Percentiles rank a stretch among this genome's conserved stretches.
phyloP scores from a whole-genome alignment of 805 yeast species.

The Saturnispora halmiae region DNA sequence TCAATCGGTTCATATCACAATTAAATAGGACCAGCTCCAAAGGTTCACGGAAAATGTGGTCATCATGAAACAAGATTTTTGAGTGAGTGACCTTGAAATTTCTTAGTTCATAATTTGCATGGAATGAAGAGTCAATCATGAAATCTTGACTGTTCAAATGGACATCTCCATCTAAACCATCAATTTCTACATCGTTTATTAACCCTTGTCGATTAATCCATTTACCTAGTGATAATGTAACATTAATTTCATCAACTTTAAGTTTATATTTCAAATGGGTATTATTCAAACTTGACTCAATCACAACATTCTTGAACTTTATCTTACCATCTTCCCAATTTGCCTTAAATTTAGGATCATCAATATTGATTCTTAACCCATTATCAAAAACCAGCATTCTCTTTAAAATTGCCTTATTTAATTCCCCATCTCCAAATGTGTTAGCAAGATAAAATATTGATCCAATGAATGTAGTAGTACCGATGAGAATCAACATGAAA shows the following conservation, averaged over 20 bases:
- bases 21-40: conserved; percentile 51
- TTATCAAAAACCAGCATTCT: conserved; percentile 29
- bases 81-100: conserved; percentile 44
- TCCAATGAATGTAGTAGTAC: conserved; percentile 50
- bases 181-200: conserved; percentile 39
- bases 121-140: conserved; percentile 19
- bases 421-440: conserved; percentile 23
- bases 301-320: conserved; percentile 34
- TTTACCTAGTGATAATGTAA: conserved; percentile 41
- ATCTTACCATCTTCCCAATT: conserved; percentile 43
- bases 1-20: conserved; percentile 52
- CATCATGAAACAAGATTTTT: conserved; percentile 28
- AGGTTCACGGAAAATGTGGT: conserved; percentile 23
- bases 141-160: conserved; percentile 14
- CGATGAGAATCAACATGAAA: conserved; percentile 44
- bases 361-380: conserved; percentile 22
- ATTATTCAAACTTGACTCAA: conserved; percentile 16
- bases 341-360: conserved; percentile 31
- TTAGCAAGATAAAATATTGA: conserved; percentile 38
- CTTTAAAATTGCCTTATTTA: conserved; percentile 22
- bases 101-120: conserved; percentile 31
- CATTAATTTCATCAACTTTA: conserved; percentile 33
- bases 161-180: conserved; percentile 37
- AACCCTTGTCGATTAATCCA: conserved; percentile 50
- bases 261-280: conserved; percentile 26